A percentile compares a stretch with the other conserved stretches of the same genome.
Conservation (phyloP, 1,284 basidiomycete genomes). For the Mycosarcoma maydis region DNA sequence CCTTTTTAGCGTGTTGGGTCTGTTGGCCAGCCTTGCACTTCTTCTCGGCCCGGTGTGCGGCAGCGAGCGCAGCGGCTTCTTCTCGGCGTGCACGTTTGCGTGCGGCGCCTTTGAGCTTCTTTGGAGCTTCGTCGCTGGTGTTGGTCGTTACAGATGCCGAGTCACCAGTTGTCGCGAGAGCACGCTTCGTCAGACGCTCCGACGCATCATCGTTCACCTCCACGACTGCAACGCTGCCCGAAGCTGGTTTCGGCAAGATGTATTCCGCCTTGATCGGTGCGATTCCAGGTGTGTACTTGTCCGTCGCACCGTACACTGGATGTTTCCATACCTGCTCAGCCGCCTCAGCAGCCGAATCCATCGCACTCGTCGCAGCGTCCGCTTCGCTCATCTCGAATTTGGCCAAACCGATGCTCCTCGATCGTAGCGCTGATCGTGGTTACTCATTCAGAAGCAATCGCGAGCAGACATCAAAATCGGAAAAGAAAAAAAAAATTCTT, state of each 20-base stretch:
- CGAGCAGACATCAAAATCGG: neutral
- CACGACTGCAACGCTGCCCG: constrained; percentile 1
- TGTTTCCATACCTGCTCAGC: constrained; percentile 31
- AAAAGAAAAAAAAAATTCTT: constrained; percentile 2
- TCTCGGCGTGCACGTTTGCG: constrained; percentile 37
- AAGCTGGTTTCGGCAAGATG: constrained; percentile 31
- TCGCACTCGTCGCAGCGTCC: no score
- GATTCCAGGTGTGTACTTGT: constrained; percentile 49
- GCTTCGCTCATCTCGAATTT: constrained; percentile 17
- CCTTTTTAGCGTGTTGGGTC: no score
- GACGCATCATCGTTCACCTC: constrained; percentile 34
- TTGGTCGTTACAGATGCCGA: neutral
- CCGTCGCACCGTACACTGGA: constrained; percentile 38
- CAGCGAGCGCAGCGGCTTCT: constrained; percentile 32
- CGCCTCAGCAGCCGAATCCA: no score
- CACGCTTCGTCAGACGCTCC: constrained; percentile 23
- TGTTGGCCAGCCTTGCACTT: constrained; percentile 14
- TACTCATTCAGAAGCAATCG: neutral
- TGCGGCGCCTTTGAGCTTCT: constrained; percentile 49
- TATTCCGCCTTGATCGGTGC: constrained; percentile 49
- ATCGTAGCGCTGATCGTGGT: neutral
- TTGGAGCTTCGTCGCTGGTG: constrained; percentile 5
- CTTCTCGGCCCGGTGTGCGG: constrained; percentile 25
- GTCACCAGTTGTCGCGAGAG: neutral
- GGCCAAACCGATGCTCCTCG: no score